These are phyloP conservation scores for Fusarium robinianum DNA, from an alignment of 2,329 filamentous ascomycete genomes.

Conservation along the genomic window DNA sequence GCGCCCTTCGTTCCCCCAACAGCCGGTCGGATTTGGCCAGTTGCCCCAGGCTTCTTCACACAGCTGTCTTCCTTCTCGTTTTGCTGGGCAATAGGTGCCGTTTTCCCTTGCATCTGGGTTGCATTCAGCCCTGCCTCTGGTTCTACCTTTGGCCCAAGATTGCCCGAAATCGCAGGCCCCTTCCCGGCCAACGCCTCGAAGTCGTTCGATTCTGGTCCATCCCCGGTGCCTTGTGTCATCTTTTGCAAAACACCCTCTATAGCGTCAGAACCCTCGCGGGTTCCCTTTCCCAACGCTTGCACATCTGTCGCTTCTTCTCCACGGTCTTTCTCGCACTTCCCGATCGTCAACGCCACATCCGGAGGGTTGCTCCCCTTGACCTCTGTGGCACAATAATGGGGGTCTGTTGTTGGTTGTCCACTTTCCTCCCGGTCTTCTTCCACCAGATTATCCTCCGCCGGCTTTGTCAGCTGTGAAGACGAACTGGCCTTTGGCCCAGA, in stretches of 20 bases:
- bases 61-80: constrained; percentile 14
- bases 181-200: constrained; percentile 2
- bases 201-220: constrained; percentile 10
- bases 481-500: too few species aligned
- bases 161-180: constrained; percentile 6
- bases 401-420: not conserved
- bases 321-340: constrained; percentile 2
- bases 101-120: constrained; percentile 30
- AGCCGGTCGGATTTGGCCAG: not conserved
- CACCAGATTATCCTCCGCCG: not conserved
- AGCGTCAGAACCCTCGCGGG: constrained; percentile 6
- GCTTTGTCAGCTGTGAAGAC: not conserved
- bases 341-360: not conserved
- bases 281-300: constrained; percentile 9
- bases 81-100: constrained; percentile 33
- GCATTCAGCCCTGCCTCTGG: constrained; percentile 13
- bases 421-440: not conserved
- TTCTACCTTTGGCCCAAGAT: constrained; percentile 14
- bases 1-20: not conserved
- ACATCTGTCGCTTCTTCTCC: constrained; percentile 15
- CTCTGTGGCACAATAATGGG: not conserved
- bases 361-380: not conserved
- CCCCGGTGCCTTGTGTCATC: constrained; percentile 4
- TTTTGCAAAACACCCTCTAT: constrained; percentile 7
- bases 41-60: constrained; percentile 1